Conservation (phyloP, 768 basidiomycete species). For the Termitomyces sp. region DNA sequence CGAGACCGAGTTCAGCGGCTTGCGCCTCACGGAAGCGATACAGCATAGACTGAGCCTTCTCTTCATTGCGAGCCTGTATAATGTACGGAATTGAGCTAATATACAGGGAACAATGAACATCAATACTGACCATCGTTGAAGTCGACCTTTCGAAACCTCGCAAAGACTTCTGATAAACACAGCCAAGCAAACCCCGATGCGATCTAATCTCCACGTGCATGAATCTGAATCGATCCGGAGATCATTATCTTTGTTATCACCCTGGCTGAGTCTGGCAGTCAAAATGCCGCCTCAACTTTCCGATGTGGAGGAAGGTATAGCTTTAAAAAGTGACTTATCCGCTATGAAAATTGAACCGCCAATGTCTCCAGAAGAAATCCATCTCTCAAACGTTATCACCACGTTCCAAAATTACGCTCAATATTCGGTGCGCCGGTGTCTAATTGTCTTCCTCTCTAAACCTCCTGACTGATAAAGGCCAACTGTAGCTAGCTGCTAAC, state of each 20-base stretch:
- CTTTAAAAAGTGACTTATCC: background rate
- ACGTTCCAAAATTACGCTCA: constrained; percentile 75
- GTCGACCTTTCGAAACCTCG: no score
- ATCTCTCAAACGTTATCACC: constrained; percentile 53
- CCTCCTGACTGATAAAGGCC: constrained; percentile 8
- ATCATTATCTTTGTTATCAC: no score
- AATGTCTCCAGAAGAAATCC: no score
- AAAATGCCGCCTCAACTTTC: constrained; percentile 22
- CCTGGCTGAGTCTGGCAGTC: no score
- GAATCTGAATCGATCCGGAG: no score
- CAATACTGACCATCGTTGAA: background rate
- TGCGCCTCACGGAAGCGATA: constrained; percentile 95
- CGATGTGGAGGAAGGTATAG: constrained; percentile 33
- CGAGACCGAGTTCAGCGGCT: constrained; percentile 91
- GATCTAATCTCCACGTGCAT: constrained; percentile 6
- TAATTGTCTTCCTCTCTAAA: background rate
- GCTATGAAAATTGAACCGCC: background rate
- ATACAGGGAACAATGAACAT: background rate
- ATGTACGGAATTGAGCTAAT: background rate
- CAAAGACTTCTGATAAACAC: constrained; percentile 18
- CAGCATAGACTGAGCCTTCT: constrained; percentile 52
- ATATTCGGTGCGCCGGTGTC: constrained; percentile 56
- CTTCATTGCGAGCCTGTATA: constrained; percentile 92
- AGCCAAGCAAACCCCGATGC: constrained; percentile 8
- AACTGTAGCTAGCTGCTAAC: constrained; percentile 42